These are phyloP conservation scores for Trypanosoma cruzi DNA, from an alignment of 208 protist genomes.

Conservation along the genomic window DNA sequence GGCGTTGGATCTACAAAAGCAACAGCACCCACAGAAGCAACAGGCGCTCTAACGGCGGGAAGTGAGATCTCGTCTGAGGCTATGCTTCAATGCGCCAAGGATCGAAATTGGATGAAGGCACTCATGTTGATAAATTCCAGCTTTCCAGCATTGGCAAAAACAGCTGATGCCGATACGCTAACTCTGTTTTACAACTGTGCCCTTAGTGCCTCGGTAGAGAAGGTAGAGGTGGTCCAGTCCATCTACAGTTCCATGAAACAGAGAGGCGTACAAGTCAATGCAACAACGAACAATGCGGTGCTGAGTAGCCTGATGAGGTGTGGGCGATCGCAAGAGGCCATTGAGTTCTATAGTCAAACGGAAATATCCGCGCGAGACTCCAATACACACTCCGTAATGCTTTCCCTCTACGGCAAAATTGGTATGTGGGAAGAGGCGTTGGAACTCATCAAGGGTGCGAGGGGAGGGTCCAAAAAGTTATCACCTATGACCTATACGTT, in stretches of 20 bases:
- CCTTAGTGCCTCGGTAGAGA: constrained; percentile 75
- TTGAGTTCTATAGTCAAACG: constrained; percentile 60
- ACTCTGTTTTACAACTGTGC: constrained; percentile 91
- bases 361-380: constrained; percentile 43
- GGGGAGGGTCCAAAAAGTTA: constrained; percentile 39
- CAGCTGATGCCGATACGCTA: constrained; percentile 44
- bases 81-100: constrained; percentile 83
- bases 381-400: constrained; percentile 78
- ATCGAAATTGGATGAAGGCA: constrained; percentile 75
- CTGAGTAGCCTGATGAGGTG: constrained; percentile 74
- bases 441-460: constrained; percentile 58
- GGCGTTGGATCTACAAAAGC: not conserved
- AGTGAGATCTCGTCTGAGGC: constrained; percentile 56
- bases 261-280: constrained; percentile 48
- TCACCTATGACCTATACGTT: constrained; percentile 67
- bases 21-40: constrained; percentile 4
- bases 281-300: constrained; percentile 83
- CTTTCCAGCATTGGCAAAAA: constrained; percentile 14
- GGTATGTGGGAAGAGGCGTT: constrained; percentile 63
- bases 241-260: constrained; percentile 55
- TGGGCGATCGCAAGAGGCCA: constrained; percentile 47
- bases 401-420: constrained; percentile 76
- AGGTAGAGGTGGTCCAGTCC: constrained; percentile 43
- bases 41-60: not conserved
- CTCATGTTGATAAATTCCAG: constrained; percentile 45